These are phyloP conservation scores for Hyphopichia burtonii DNA, from an alignment of 1,139 yeast genomes.

Conservation along the genomic window DNA sequence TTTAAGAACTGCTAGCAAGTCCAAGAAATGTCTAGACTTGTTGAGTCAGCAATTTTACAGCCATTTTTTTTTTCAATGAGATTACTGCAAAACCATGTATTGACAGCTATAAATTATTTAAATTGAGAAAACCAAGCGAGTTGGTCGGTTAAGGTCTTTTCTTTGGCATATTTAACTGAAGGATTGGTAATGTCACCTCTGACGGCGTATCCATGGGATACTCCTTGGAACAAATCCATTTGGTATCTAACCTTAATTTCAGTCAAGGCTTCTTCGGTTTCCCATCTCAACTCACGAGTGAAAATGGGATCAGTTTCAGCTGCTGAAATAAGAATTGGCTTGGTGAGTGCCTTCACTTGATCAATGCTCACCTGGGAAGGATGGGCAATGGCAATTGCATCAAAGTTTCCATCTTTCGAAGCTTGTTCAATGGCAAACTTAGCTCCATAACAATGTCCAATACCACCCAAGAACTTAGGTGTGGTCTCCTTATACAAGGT, in stretches of 20 bases:
- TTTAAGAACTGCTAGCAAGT: no score
- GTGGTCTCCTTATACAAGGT: conserved; percentile 32
- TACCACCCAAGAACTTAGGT: conserved; percentile 50
- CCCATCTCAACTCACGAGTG: conserved; percentile 51
- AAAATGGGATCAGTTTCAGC: conserved; percentile 61
- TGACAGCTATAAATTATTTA: background rate
- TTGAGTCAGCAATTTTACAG: no score
- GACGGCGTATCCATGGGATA: conserved; percentile 63
- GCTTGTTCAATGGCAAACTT: conserved; percentile 52
- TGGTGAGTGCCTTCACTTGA: conserved; percentile 49
- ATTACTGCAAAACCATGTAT: background rate
- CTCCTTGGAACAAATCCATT: conserved; percentile 53
- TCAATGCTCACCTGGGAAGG: conserved; percentile 61
- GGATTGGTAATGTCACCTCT: conserved; percentile 61
- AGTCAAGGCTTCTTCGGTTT: conserved; percentile 51
- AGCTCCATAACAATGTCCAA: conserved; percentile 80
- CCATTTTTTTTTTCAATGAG: no score
- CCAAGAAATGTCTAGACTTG: no score
- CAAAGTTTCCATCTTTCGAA: conserved; percentile 36
- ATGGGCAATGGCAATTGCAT: conserved; percentile 65
- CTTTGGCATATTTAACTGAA: conserved; percentile 53
- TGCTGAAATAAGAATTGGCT: conserved; percentile 60
- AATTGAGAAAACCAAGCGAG: conserved; percentile 21
- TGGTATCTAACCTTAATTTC: conserved; percentile 44
- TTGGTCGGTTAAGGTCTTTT: conserved; percentile 57